These are phyloP conservation scores for Phalaenopsis equestris DNA, from an alignment of 106 monocot species.

Conservation along the genomic window DNA sequence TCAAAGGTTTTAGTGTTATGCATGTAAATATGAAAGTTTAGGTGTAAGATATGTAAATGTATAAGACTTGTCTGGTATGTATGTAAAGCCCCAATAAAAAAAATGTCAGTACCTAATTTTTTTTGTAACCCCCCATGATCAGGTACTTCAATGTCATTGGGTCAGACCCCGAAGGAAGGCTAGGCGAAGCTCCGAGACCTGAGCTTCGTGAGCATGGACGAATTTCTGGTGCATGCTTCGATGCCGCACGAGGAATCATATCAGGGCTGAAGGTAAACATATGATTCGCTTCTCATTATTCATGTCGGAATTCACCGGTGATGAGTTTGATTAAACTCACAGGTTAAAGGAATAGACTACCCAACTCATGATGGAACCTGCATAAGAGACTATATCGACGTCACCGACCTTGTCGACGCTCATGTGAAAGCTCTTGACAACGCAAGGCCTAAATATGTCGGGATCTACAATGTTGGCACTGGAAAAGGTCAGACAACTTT, in stretches of 20 bases:
- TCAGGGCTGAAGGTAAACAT: slow-evolving; percentile 27
- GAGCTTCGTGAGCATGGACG: slow-evolving; percentile 38
- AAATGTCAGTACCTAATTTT: neutral
- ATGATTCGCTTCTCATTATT: neutral
- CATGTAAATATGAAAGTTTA: too few relatives aligned
- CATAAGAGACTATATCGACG: slow-evolving; percentile 34
- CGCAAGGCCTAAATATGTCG: slow-evolving; percentile 20
- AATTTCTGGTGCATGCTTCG: slow-evolving; percentile 36
- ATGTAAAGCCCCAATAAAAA: too few relatives aligned
- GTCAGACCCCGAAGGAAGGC: slow-evolving; percentile 30
- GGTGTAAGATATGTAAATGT: too few relatives aligned
- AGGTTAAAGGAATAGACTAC: slow-evolving; percentile 39
- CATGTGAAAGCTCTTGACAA: slow-evolving; percentile 32
- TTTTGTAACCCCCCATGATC: neutral
- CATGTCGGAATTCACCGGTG: neutral
- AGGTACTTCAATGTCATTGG: slow-evolving; percentile 39
- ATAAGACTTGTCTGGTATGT: too few relatives aligned
- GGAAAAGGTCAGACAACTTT: slow-evolving; percentile 18
- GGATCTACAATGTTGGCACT: slow-evolving; percentile 35
- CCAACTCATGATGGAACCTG: slow-evolving; percentile 28
- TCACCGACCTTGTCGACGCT: slow-evolving; percentile 33
- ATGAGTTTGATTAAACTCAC: neutral
- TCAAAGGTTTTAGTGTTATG: too few relatives aligned
- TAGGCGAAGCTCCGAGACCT: slow-evolving; percentile 36
- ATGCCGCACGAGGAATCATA: slow-evolving; percentile 26